Evolutionary conservation across 805 yeast genomes (phyloP), one percentile per base, ranked within the genome.

Genomic region (Yamadazyma phyllophila): DNA sequence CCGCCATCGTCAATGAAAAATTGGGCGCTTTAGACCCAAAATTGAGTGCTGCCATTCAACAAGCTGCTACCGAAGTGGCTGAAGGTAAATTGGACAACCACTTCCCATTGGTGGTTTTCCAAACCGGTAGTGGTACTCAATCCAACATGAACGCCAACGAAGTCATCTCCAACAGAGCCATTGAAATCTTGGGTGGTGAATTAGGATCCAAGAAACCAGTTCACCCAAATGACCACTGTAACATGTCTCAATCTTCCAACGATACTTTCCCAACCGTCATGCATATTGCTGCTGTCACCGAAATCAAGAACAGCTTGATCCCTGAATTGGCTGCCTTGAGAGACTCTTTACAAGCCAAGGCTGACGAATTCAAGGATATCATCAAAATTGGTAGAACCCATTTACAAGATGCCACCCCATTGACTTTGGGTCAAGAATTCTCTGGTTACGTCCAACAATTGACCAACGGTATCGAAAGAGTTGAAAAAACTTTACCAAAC

Each of bases 191-290:
- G 55, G 98, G 97, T 52, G 99, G 98, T 50, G 78, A 76, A 62
- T 71, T 85, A 62, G 99, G 99, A 50, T 84, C 96, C 51, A 94
- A 94, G 76, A 78, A 72, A 52, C 96, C 96, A 27, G 96, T 94
- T 45, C 99, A 94, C 72, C 99, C 99, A 55, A 94, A 94, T 73
- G 98, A 94, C 71, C 98, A 94, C 73, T 95, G 91, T 61, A 94
- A 94, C 78, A 91, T 89, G 88, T 88, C 97, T 14, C 98, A 94
- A 74, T 88, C 96, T n/a, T 89, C 97, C 39, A 94, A 94, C 69
- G 99, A 94, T 73, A 94, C 98, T 45, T 94, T 94, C 87, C 99
- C 99, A 57, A 91, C 99, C 31, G 99, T 92, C 46, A 94, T 94
- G 99, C 99, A 94, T 76, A 92, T 94, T 71, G 97, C 99, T 46